These are phyloP conservation scores for Gonapodya sp. DNA, from an alignment of 192 early-diverging fungal species.

Conservation along the genomic window DNA sequence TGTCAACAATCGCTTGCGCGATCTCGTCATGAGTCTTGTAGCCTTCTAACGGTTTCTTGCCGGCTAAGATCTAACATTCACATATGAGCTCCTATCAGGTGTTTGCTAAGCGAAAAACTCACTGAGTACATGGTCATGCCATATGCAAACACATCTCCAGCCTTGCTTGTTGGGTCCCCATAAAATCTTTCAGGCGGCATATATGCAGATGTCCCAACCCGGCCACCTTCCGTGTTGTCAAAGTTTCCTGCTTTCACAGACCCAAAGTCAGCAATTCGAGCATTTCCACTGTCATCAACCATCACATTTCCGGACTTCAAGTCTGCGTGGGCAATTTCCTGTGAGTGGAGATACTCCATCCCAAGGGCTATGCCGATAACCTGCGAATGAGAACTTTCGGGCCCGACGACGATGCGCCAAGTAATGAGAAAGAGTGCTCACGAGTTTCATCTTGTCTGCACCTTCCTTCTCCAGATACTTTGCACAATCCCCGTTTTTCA, in stretches of 20 bases:
- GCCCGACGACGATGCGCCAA: not conserved
- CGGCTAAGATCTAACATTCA: not conserved
- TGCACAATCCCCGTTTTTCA: not conserved
- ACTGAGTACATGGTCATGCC: not conserved
- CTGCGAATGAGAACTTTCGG: not conserved
- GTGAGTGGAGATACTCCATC: not conserved
- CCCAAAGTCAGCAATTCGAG: not conserved
- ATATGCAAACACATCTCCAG: not conserved
- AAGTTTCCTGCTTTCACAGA: not conserved
- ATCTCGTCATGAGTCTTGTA: not conserved
- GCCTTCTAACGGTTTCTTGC: not conserved
- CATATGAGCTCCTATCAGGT: not conserved
- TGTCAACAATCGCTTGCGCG: not conserved
- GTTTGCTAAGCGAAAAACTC: not conserved
- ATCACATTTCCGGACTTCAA: not conserved
- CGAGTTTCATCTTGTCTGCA: not conserved
- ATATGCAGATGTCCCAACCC: not conserved
- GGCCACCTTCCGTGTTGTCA: not conserved
- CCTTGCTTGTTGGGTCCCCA: not conserved
- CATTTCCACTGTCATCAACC: not conserved
- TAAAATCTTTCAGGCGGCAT: not conserved
- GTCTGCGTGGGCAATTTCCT: not conserved
- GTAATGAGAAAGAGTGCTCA: not conserved
- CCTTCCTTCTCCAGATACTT: not conserved
- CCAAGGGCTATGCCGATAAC: not conserved